Evolutionary conservation across 2,329 filamentous ascomycete species (phyloP), one percentile per base, ranked within the genome.

Genomic region (Stemphylium lycopersici): DNA sequence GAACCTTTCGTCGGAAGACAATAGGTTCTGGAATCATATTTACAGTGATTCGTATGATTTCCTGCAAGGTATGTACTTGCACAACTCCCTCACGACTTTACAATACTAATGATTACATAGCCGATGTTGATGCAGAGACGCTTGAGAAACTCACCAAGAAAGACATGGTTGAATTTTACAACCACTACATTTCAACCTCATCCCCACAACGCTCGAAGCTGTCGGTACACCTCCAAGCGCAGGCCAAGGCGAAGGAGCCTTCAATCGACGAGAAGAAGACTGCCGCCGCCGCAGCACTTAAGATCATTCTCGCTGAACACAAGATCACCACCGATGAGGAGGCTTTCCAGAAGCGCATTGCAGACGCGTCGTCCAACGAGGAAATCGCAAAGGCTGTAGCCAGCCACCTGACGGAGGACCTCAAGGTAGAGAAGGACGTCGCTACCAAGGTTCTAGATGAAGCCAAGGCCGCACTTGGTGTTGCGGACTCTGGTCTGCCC

Each of bases 21-120:
- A 82, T 50, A 84, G 91, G 39, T 88, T 96, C 71, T 96, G 91
- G 93, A 83, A 82, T 45, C 91, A 97, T 68, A 91, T 99, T 63
- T 84, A 86, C 45, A 89, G 84, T 47, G 93, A 97, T 71, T 90
- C 89, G 63, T 96, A 93, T 73, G 92, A 97, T 75, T 99, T 98
- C 75, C 83, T 91, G 68, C 86, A 90, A 71, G 86, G 93, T 92
- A 81, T 75, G 85, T 80, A 32, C 31, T n/a, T 12, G 6, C 24
- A 26, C 13, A 34, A 8, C 1, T 15, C 31, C 26, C 32, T 47
- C 24, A 29, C 0, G 6, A 24, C 33, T 42, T 13, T 32, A 26
- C 41, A 6, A 16, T 37, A 47, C 34, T 63, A 47, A 61, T 38
- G 18, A 36, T 55, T 15, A 39, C 10, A 38, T 56, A 91, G 89